Base-by-base conservation (phyloP, 768 basidiomycete species). In the Leccinum variicolor region DNA sequence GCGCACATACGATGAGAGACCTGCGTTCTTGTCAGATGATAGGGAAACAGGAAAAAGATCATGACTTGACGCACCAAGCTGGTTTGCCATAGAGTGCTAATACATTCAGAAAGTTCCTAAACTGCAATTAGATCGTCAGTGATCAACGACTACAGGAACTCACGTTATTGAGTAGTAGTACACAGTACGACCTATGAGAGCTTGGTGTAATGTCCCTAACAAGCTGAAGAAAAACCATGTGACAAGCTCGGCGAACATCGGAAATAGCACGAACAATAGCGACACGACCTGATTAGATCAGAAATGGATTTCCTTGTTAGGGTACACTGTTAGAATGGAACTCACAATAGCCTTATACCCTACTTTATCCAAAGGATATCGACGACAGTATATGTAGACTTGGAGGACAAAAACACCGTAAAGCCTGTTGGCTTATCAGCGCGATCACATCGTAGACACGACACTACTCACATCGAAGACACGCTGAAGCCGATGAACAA, bases 131-230 rank as follows among this genome's bases (percentile, higher is more conserved):
- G 46, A 58, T 50, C 7, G 34, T 21, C 46, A 25, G 25, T 17
- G 7, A 26, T n/a, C 21, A 25, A 21, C 14, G 4, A 13, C 2
- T 13, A 34, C 17, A 49, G 21, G 28, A 13, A 71, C 83, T 55
- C 66, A 84, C 85, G 75, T 76, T 63, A 86, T 69, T 0, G 77
- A 66, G 64, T 85, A 87, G 56, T 71, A 80, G 63, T 87, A 86
- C 28, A 83, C 69, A 9, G 73, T 69, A 64, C 85, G 78, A 1
- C 74, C 80, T 55, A 84, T 76, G 62, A 86, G 76, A 5, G 69
- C 68, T 65, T 84, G 79, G 62, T 86, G 81, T 0, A 75, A 50
- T 0, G 75, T 63, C 63, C 82, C 82, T 45, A 84, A 61, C 1
- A 74, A 15, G 76, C 84, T 85, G 55, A 14, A 52, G 50, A 52